Percentiles rank a stretch among this genome's conserved stretches.
Conservation (phyloP, 148 eudicot genomes). For the Camellia lanceoleosa region DNA sequence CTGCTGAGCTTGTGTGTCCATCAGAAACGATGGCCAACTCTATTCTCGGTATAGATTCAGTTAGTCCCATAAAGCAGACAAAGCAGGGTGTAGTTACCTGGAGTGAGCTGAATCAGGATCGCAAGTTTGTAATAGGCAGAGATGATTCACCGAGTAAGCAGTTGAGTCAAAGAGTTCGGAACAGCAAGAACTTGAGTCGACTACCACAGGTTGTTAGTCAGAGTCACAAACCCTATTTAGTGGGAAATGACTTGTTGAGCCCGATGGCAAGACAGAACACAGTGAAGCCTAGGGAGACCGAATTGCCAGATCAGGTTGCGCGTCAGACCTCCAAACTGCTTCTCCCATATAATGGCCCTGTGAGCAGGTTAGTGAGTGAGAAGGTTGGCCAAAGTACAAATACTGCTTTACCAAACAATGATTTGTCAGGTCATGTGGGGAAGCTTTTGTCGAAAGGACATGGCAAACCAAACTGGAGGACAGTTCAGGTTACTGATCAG, state of each 20-base stretch:
- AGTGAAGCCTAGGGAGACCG: background rate
- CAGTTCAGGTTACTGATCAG: constrained; percentile 18
- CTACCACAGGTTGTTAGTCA: background rate
- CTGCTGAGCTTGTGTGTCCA: constrained; percentile 17
- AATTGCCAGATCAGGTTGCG: background rate
- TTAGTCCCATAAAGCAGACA: background rate
- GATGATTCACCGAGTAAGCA: background rate
- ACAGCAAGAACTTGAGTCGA: background rate
- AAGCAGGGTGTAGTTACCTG: background rate
- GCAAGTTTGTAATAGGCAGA: background rate
- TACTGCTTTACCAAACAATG: background rate
- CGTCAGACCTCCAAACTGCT: background rate
- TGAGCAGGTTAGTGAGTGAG: background rate
- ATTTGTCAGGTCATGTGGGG: background rate
- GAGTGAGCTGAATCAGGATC: background rate
- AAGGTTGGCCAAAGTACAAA: background rate
- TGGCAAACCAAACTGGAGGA: background rate
- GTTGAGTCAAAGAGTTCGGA: background rate
- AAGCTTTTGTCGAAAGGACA: background rate
- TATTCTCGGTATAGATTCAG: constrained; percentile 13
- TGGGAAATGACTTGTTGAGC: background rate
- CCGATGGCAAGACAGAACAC: background rate
- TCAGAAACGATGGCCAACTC: constrained; percentile 5
- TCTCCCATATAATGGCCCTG: background rate
- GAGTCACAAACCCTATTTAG: background rate